Base-by-base conservation (phyloP, 768 basidiomycete species). In the Mycena rebaudengoi region DNA sequence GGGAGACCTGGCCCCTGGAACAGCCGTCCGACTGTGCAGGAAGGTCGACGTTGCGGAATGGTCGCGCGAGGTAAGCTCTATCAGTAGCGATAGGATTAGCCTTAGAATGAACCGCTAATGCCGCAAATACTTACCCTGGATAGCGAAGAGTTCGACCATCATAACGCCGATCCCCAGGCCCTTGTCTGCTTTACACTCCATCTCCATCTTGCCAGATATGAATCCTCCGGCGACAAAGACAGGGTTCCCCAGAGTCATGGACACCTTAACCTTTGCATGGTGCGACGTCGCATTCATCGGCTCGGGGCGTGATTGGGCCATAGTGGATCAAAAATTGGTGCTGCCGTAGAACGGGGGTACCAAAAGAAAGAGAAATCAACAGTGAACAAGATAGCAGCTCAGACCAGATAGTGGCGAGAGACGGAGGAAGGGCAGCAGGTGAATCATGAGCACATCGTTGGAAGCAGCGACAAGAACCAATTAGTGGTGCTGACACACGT, bases 1-100 rank as follows among this genome's bases (percentile, higher is more conserved):
- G 93, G 94, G 7, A 94, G 79, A 18, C 88, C 88, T 3, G 90
- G 91, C 3, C 92, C 93, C 75, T 95, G 93, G 71, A 94, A 95
- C 7, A 92, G 72, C 30, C 91, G 83, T 28, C n/a, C 86, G 83
- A 58, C 81, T 85, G 65, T 91, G 90, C 29, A 94, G 74, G 69
- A 94, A 95, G 0, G 88, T 90, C 26, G 89, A 90, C 0, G 89
- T 91, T 3, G 93, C 94, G 23, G 92, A 89, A 74, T 92, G 90
- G 73, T 92, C 90, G 67, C 91, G 80, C 29, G 91, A 92, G 7
- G 86, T 86, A 12, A 95, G 76, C 72, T 94, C 93, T 95, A 63
- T 3, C 44, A 45, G 11, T 21, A 21, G 51, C 18, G 60, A 50
- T 10, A 45, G 69, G 44, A 44, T 72, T 26, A 69, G 33, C 14